These are phyloP conservation scores for Lentinula edodes DNA, from an alignment of 768 basidiomycete species.

Conservation along the genomic window DNA sequence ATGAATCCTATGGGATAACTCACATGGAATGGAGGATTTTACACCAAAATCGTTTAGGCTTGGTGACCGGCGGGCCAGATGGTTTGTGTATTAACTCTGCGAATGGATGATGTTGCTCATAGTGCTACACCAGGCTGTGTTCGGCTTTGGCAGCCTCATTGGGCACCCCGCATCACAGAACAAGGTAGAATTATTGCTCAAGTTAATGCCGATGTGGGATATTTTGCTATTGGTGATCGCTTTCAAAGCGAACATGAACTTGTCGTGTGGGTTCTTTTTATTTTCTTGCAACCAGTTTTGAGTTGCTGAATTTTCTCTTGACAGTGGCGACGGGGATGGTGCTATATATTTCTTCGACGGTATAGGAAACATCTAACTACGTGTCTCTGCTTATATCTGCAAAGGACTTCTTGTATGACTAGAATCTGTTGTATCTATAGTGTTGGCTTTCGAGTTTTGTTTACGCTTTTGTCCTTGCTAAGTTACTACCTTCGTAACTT, in stretches of 20 bases:
- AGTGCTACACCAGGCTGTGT: slow-evolving; percentile 48
- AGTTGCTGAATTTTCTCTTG: background rate
- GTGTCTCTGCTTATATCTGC: background rate
- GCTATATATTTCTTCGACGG: slow-evolving; percentile 6
- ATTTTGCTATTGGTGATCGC: slow-evolving; percentile 55
- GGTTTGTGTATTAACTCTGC: slow-evolving; percentile 28
- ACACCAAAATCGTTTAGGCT: slow-evolving; percentile 29
- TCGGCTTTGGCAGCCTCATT: slow-evolving; percentile 55
- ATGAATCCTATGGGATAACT: slow-evolving; percentile 42
- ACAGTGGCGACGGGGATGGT: slow-evolving; percentile 7
- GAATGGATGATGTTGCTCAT: background rate
- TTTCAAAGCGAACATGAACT: slow-evolving; percentile 48
- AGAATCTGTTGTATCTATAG: background rate
- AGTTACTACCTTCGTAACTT: background rate
- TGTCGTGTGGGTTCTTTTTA: slow-evolving; percentile 50
- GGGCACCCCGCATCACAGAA: slow-evolving; percentile 26
- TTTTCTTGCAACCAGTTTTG: slow-evolving; percentile 2
- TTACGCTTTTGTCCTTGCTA: background rate
- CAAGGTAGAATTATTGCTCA: slow-evolving; percentile 50
- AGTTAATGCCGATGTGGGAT: slow-evolving; percentile 49
- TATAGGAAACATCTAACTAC: background rate
- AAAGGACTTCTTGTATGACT: background rate
- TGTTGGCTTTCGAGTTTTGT: background rate
- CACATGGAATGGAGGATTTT: slow-evolving; percentile 49
- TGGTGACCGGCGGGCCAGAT: slow-evolving; percentile 60